Conservation (phyloP, 495 filamentous ascomycete species). For the Elasticomyces elasticus region DNA sequence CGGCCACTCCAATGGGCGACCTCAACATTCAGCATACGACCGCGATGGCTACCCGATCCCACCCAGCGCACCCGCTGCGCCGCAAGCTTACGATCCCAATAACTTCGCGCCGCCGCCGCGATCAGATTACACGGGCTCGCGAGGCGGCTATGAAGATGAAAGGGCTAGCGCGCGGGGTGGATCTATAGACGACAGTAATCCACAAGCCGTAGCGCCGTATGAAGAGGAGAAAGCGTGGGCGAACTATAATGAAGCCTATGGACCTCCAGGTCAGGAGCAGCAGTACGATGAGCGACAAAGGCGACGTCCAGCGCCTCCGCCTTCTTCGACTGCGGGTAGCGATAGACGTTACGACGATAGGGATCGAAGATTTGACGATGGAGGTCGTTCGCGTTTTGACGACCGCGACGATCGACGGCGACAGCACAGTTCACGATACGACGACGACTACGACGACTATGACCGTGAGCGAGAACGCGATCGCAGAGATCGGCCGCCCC, state of each 20-base stretch:
- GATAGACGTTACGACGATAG: neutral
- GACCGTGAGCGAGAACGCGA: neutral
- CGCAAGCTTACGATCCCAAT: neutral
- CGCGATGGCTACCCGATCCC: conserved; percentile 6
- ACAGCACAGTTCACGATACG: neutral
- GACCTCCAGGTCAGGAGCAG: neutral
- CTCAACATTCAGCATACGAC: neutral
- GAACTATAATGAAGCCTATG: conserved; percentile 12
- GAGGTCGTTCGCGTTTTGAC: conserved; percentile 1
- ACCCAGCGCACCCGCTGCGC: neutral
- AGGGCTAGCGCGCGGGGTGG: neutral
- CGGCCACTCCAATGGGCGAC: neutral
- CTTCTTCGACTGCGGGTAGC: neutral
- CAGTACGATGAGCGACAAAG: neutral
- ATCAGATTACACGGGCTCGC: conserved; percentile 3
- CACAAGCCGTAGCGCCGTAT: conserved; percentile 6
- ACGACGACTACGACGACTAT: neutral
- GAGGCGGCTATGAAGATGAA: conserved; percentile 1
- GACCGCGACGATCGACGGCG: conserved; percentile 5
- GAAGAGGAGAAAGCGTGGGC: conserved; percentile 15
- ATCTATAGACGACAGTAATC: neutral
- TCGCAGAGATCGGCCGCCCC: neutral
- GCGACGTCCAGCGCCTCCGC: neutral
- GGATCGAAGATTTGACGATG: conserved; percentile 1
- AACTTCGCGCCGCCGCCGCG: conserved; percentile 8